Percentiles rank a stretch among this genome's conserved stretches.
phyloP scores from a whole-genome alignment of 2,329 filamentous ascomycete genomes.

The Colletotrichum sp. region DNA sequence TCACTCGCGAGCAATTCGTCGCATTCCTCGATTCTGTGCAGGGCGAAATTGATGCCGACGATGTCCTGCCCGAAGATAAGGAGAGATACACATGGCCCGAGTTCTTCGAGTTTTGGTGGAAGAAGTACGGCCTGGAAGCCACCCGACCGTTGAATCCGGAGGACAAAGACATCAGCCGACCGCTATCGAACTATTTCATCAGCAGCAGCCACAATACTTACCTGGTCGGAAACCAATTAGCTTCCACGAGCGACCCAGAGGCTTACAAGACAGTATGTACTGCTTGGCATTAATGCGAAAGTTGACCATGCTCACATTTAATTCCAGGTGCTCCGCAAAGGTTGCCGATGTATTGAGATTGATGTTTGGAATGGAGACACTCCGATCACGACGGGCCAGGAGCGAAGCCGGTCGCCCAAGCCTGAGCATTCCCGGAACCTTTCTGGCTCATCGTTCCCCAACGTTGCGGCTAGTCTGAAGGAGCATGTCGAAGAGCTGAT shows the following conservation, averaged over 20 bases:
- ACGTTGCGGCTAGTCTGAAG: constrained; percentile 45
- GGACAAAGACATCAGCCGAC: constrained; percentile 65
- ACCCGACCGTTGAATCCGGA: constrained; percentile 43
- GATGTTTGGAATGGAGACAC: constrained; percentile 87
- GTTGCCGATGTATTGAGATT: constrained; percentile 91
- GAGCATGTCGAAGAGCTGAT: constrained; percentile 34
- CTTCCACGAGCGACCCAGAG: constrained; percentile 76
- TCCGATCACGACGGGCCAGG: constrained; percentile 29
- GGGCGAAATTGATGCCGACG: constrained; percentile 40
- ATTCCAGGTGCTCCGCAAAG: constrained; percentile 69
- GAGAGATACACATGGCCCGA: constrained; percentile 51
- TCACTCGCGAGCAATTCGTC: constrained; percentile 44
- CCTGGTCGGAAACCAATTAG: constrained; percentile 83
- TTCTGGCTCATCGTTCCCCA: constrained; percentile 52
- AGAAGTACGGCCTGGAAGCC: constrained; percentile 48
- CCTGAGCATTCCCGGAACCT: constrained; percentile 51
- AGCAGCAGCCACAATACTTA: constrained; percentile 97
- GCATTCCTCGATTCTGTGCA: constrained; percentile 57
- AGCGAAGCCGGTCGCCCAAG: constrained; percentile 41
- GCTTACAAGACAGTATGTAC: constrained; percentile 75
- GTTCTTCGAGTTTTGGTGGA: constrained; percentile 56
- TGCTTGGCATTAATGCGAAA: not conserved
- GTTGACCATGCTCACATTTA: not conserved
- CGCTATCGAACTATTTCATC: constrained; percentile 90
- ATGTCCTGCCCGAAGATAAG: constrained; percentile 35